phyloP scores from a whole-genome alignment of 2,329 filamentous ascomycete species.

The Westerdykella sp. region DNA sequence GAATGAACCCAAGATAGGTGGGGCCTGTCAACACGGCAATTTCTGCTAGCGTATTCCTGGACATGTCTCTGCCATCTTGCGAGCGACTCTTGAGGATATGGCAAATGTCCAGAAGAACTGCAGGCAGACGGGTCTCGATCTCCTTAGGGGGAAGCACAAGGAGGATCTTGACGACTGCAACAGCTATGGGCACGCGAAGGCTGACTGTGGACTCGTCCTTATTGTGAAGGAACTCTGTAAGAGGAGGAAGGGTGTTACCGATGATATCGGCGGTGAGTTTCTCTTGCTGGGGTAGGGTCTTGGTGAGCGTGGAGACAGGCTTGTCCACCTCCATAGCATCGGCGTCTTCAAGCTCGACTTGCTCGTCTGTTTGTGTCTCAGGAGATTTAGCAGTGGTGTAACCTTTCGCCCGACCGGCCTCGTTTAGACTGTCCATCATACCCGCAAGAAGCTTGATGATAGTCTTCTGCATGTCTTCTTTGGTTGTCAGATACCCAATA shows the following conservation, averaged over 20 bases:
- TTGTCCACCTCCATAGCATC: slow-evolving; percentile 27
- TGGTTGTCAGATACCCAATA: slow-evolving; percentile 71
- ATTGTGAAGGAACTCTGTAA: slow-evolving; percentile 81
- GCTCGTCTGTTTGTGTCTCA: slow-evolving; percentile 11
- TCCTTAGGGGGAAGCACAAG: slow-evolving; percentile 69
- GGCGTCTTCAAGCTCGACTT: slow-evolving; percentile 39
- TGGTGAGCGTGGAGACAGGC: slow-evolving; percentile 45
- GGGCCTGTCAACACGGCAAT: slow-evolving; percentile 77
- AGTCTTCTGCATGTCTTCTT: slow-evolving; percentile 77
- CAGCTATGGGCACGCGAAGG: slow-evolving; percentile 80
- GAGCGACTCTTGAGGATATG: slow-evolving; percentile 86
- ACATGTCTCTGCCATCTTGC: slow-evolving; percentile 84
- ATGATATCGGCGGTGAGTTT: slow-evolving; percentile 68
- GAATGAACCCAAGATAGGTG: slow-evolving; percentile 80
- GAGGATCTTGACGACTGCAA: slow-evolving; percentile 82
- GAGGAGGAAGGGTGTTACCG: slow-evolving; percentile 67
- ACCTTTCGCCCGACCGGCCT: slow-evolving; percentile 41
- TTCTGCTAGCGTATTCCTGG: slow-evolving; percentile 77
- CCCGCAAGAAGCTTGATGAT: slow-evolving; percentile 75
- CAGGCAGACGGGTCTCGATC: slow-evolving; percentile 68
- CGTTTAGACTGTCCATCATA: slow-evolving; percentile 68
- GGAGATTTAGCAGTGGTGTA: slow-evolving; percentile 15
- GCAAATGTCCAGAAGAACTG: slow-evolving; percentile 84
- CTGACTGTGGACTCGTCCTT: slow-evolving; percentile 95
- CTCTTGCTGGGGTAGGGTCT: slow-evolving; percentile 58